These are phyloP conservation scores for Plasmodium relictum DNA, from an alignment of 169 alveolate species.

Conservation along the genomic window DNA sequence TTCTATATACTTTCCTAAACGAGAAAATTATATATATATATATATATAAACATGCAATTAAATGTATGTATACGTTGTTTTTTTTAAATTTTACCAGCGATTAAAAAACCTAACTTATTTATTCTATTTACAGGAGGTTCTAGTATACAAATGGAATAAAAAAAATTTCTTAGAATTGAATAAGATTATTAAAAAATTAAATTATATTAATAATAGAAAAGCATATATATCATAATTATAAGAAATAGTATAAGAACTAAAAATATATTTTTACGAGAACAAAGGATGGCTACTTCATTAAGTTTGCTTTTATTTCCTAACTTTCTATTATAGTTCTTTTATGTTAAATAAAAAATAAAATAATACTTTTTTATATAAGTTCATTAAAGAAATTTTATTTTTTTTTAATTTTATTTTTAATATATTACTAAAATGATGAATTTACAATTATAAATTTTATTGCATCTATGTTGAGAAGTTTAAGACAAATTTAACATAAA, in stretches of 20 bases:
- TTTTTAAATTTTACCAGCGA: slow-evolving; percentile 43
- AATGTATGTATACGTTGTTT: not conserved
- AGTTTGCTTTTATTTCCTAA: not conserved
- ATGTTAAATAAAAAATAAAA: not conserved
- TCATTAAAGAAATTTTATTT: not conserved
- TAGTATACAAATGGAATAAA: not conserved
- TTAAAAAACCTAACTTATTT: slow-evolving; percentile 40
- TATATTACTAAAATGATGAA: slow-evolving; percentile 53
- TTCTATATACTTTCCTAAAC: not conserved
- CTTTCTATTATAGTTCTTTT: slow-evolving; percentile 37
- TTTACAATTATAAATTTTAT: slow-evolving; percentile 49
- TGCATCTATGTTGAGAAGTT: slow-evolving; percentile 23
- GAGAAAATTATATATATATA: not conserved
- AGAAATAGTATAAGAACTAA: not conserved
- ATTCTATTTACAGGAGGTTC: slow-evolving; percentile 46
- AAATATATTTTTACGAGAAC: slow-evolving; percentile 34
- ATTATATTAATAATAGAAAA: not conserved
- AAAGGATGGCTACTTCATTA: slow-evolving; percentile 25
- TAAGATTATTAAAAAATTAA: not conserved
- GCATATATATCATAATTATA: too few species aligned
- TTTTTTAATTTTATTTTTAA: not conserved
- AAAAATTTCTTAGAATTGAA: too few species aligned
- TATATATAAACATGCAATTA: not conserved
- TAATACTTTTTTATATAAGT: not conserved
- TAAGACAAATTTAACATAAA: not conserved